Base-by-base conservation (phyloP, 306 rosid genomes). In the Canavalia ensiformis region DNA sequence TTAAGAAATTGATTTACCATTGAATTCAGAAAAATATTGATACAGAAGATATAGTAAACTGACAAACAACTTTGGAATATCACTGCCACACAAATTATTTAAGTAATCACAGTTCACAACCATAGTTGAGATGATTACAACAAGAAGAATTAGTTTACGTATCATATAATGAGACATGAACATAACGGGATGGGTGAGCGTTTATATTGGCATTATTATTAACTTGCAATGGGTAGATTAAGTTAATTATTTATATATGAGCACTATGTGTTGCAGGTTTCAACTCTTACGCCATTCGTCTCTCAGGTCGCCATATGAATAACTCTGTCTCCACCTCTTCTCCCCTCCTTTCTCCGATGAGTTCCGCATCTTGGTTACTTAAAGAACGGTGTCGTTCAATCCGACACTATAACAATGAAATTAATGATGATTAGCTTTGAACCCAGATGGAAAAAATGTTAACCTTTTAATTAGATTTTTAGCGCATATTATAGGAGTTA, bases 281-380 rank as follows among this genome's bases (percentile, higher is more conserved):
- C 60, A 65, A 13, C 47, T 65, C 55, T 52, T n/a, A 72, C 68
- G 74, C 37, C 52, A 75, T 66, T 83, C 81, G 46, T 72, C 82
- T 80, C 80, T 79, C 66, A 0, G 98, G 94, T 56, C 85, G 90
- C 45, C 98, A 93, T 71, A 93, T 92, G 90, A 88, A 88, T 83
- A 93, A 85, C 9, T 90, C 92, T 5, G 96, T 91, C 81, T 91
- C 99, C 84, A 93, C 96, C 29, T 92, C 94, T 69, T 51, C 81
- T 7, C 45, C 45, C 7, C 3, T 56, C 65, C 35, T 66, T 37
- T 72, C 72, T 12, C 13, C 44, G 0, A 5, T 6, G 0, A 42
- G 67, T 46, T 72, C 70, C 2, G 68, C 75, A 45, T 71, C 83
- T 55, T 67, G 67, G 18, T 68, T 72, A 28, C 41, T 77, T 60